Percentiles rank a stretch among this genome's conserved stretches.
Evolutionary conservation across 2,329 filamentous ascomycete genomes (phyloP).

Genomic region (Aaosphaeria pasadenensis): DNA sequence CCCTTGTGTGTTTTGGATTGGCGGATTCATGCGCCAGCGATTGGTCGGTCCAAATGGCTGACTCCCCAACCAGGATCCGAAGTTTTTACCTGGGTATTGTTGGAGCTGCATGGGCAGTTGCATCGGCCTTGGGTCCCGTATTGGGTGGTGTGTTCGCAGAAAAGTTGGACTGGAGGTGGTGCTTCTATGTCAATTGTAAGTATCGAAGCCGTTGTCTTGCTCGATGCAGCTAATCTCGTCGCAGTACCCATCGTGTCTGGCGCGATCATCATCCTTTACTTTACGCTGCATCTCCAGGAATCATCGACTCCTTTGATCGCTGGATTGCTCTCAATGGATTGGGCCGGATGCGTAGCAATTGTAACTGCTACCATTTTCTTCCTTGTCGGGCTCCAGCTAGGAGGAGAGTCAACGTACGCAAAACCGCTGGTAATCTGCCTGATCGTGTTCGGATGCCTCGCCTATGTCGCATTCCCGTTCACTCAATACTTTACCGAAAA

Average conservation of each 20-base stretch:
- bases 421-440: slow-evolving; percentile 51
- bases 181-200: slow-evolving; percentile 38
- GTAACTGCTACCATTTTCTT: slow-evolving; percentile 48
- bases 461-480: slow-evolving; percentile 52
- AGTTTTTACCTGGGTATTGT: slow-evolving; percentile 52
- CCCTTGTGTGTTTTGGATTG: not conserved
- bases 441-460: slow-evolving; percentile 47
- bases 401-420: slow-evolving; percentile 47
- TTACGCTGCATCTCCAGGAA: slow-evolving; percentile 54
- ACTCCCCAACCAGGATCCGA: slow-evolving; percentile 34
- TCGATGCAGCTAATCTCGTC: slow-evolving; percentile 27
- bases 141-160: slow-evolving; percentile 52
- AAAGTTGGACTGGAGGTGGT: slow-evolving; percentile 50
- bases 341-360: slow-evolving; percentile 51
- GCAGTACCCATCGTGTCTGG: slow-evolving; percentile 48
- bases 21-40: not conserved
- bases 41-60: slow-evolving; percentile 1
- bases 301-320: slow-evolving; percentile 46
- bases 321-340: slow-evolving; percentile 52
- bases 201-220: not conserved
- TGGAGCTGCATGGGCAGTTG: slow-evolving; percentile 56
- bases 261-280: slow-evolving; percentile 48
- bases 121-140: slow-evolving; percentile 52
- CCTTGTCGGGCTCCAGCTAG: slow-evolving; percentile 53
- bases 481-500: slow-evolving; percentile 63